Percentiles rank a stretch among this genome's conserved stretches.
Evolutionary conservation across 495 filamentous ascomycete genomes (phyloP).

Genomic region (Penicillium desertorum): DNA sequence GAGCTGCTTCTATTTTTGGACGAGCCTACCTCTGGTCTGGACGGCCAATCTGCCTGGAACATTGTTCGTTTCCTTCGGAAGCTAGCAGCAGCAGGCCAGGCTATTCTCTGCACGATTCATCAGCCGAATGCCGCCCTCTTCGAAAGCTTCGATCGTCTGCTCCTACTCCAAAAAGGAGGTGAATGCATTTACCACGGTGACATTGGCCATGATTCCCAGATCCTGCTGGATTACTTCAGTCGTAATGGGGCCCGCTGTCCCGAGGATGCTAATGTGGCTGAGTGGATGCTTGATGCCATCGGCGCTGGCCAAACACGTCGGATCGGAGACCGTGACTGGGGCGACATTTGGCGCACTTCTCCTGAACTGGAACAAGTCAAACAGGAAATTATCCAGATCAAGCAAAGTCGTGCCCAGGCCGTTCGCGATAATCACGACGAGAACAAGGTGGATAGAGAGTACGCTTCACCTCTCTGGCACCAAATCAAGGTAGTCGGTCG

Average conservation of each 20-base stretch:
- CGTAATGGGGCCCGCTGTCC: conserved; percentile 49
- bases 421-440: conserved; percentile 36
- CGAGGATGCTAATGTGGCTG: conserved; percentile 71
- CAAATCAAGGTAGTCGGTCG: conserved; percentile 66
- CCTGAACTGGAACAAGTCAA: conserved; percentile 68
- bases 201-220: conserved; percentile 54
- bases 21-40: conserved; percentile 86
- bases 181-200: conserved; percentile 67
- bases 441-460: conserved; percentile 57
- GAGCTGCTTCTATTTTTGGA: conserved; percentile 85
- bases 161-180: conserved; percentile 65
- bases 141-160: conserved; percentile 70
- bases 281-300: conserved; percentile 86
- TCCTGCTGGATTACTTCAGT: conserved; percentile 53
- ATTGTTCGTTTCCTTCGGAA: conserved; percentile 87
- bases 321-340: conserved; percentile 75
- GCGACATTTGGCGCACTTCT: conserved; percentile 71
- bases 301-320: conserved; percentile 74
- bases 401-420: conserved; percentile 53
- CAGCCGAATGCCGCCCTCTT: conserved; percentile 86
- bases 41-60: conserved; percentile 82
- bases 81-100: conserved; percentile 77
- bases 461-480: conserved; percentile 70
- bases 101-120: conserved; percentile 90
- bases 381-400: conserved; percentile 65